Percentiles rank a stretch among this genome's conserved stretches.
Conservation (phyloP, 305 asterid species). For the Solanum hybrid region DNA sequence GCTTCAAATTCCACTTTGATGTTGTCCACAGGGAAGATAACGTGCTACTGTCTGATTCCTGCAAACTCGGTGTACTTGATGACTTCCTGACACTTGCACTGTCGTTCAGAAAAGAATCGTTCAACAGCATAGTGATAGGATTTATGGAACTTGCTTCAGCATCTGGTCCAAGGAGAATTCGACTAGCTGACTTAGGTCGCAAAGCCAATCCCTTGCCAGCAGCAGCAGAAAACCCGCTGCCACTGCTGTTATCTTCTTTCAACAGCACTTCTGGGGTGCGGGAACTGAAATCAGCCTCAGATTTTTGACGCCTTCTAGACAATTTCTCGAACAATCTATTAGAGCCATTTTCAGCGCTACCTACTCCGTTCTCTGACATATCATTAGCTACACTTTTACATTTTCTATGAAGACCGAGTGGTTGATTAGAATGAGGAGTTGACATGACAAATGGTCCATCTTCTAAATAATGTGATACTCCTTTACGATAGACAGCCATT, state of each 20-base stretch:
- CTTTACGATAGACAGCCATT: slow-evolving; percentile 46
- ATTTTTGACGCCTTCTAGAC: slow-evolving; percentile 50
- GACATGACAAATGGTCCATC: slow-evolving; percentile 33
- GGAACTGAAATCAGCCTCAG: slow-evolving; percentile 42
- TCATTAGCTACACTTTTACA: slow-evolving; percentile 60
- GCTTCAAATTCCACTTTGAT: slow-evolving; percentile 63
- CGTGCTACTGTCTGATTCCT: slow-evolving; percentile 49
- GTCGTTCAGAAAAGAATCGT: slow-evolving; percentile 43
- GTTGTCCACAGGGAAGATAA: slow-evolving; percentile 53
- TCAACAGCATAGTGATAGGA: slow-evolving; percentile 32
- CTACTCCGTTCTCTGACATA: slow-evolving; percentile 34
- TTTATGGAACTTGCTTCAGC: slow-evolving; percentile 36
- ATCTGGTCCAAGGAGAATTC: slow-evolving; percentile 27
- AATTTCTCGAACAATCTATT: slow-evolving; percentile 40
- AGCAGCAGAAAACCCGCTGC: slow-evolving; percentile 38
- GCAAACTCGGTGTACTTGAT: slow-evolving; percentile 61
- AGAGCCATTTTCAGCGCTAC: slow-evolving; percentile 26
- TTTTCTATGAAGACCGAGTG: slow-evolving; percentile 47
- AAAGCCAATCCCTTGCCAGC: slow-evolving; percentile 65
- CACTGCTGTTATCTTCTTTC: slow-evolving; percentile 47
- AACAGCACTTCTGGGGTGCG: slow-evolving; percentile 55
- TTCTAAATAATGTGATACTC: slow-evolving; percentile 40
- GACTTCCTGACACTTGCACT: slow-evolving; percentile 52
- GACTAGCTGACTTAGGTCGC: slow-evolving; percentile 45
- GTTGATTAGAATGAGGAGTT: slow-evolving; percentile 28